Evolutionary conservation across 2,329 filamentous ascomycete species (phyloP), one percentile per base, ranked within the genome.

Genomic region (Fusarium anthophilum): DNA sequence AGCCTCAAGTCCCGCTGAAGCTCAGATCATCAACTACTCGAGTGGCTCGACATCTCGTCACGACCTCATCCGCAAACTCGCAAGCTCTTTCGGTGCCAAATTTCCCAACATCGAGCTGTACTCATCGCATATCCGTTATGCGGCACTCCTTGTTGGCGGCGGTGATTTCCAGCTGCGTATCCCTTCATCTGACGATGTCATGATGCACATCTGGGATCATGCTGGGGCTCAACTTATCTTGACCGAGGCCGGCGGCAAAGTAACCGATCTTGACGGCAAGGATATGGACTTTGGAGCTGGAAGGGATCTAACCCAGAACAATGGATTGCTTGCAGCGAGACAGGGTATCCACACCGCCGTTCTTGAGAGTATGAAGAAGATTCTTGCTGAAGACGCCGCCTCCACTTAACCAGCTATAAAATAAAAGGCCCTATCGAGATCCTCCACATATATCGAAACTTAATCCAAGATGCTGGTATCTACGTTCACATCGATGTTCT

Each of bases 191-290:
- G 47, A 47, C 22, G 60, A 56, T 12, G 65, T 73, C 24, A 70
- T 68, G 41, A 80, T 81, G 63, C 81, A 78, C 57, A 76, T 83
- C 43, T 85, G 88, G 88, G 88, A 90, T 70, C 88, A 90, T 69
- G 88, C 88, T 1, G 88, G 88, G 11, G 87, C 88, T 3, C 89
- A 90, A 84, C 80, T 90, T 64, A 81, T 90, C 37, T 87, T 89
- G 63, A 85, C 87, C 63, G 88, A 90, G 79, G 81, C 86, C 2
- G 88, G 88, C 3, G 88, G 88, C 26, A 82, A 80, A 63, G 82
- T 90, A 51, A 89, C 87, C 0, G 88, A 90, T 61, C 80, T 84
- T 60, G 81, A 84, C 24, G 83, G 82, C 13, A 73, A 72, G 48
- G 60, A 70, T 3, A 79, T 83, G 7, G 81, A 84, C 43, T 84